A percentile compares a stretch with the other conserved stretches of the same genome.
Conservation (phyloP, 805 yeast species). For the Limtongia smithiae region DNA sequence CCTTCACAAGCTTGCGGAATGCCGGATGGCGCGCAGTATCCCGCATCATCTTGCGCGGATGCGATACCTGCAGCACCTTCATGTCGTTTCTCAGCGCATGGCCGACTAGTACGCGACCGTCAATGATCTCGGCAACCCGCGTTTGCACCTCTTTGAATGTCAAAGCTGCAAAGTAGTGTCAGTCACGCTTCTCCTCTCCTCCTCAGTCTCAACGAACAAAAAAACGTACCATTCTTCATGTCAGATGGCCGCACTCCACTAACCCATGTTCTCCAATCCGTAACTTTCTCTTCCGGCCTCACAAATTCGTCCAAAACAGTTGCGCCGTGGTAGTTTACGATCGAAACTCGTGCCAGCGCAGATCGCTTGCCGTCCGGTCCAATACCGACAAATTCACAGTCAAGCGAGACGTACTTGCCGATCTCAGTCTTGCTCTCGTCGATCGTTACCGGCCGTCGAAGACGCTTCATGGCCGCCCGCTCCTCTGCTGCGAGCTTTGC, state of each 20-base stretch:
- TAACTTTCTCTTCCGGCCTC: conserved; percentile 66
- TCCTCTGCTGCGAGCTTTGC: conserved; percentile 14
- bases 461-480: neutral
- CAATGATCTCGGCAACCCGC: conserved; percentile 50
- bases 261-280: conserved; percentile 92
- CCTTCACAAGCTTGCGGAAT: conserved; percentile 48
- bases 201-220: neutral
- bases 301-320: conserved; percentile 71
- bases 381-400: conserved; percentile 92
- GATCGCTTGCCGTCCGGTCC: conserved; percentile 66
- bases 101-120: conserved; percentile 66
- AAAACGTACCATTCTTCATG: conserved; percentile 45
- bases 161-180: conserved; percentile 45
- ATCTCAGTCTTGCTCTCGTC: conserved; percentile 35
- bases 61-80: conserved; percentile 60
- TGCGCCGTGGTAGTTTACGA: conserved; percentile 79
- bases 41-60: conserved; percentile 59
- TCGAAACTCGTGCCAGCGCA: conserved; percentile 79
- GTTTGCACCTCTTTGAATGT: conserved; percentile 64
- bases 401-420: conserved; percentile 78
- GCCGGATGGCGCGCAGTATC: conserved; percentile 60
- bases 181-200: neutral
- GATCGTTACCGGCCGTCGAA: conserved; percentile 16
- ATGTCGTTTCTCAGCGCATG: conserved; percentile 83
- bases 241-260: conserved; percentile 75